Evolutionary conservation across 176 grass and related monocot species (phyloP).

Genomic region (Zizania latifolia): DNA sequence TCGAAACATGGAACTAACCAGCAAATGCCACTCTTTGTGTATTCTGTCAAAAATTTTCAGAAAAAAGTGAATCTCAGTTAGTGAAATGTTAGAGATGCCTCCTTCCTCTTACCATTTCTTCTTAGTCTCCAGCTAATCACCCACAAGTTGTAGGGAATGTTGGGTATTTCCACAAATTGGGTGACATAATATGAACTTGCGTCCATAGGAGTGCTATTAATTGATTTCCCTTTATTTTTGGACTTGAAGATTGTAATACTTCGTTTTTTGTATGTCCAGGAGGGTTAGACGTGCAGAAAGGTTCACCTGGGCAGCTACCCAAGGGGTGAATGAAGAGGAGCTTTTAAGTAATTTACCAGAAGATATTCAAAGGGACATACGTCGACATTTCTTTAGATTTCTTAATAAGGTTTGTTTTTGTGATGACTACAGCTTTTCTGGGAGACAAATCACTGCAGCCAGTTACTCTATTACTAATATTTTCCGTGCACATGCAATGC

Average conservation of each 20-base stretch:
- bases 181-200: not conserved
- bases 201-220: not conserved
- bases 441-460: not conserved
- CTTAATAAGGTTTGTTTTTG: constrained; percentile 60
- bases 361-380: constrained; percentile 97
- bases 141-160: not conserved
- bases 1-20: not conserved
- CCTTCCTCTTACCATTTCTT: not conserved
- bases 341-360: constrained; percentile 86
- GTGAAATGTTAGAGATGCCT: not conserved
- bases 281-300: constrained; percentile 83
- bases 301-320: constrained; percentile 94
- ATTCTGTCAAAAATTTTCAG: not conserved
- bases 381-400: constrained; percentile 82
- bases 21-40: not conserved
- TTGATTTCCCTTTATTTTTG: not conserved
- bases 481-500: not conserved
- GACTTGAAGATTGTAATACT: not conserved
- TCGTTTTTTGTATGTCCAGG: constrained; percentile 43
- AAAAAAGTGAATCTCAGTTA: not conserved
- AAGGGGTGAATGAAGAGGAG: constrained; percentile 87
- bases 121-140: not conserved
- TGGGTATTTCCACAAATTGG: not conserved
- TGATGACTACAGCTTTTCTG: not conserved
- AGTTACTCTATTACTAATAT: constrained; percentile 4